Evolutionary conservation across 305 asterid species (phyloP), one percentile per base, ranked within the genome.

Genomic region (Fraxinus albicans): DNA sequence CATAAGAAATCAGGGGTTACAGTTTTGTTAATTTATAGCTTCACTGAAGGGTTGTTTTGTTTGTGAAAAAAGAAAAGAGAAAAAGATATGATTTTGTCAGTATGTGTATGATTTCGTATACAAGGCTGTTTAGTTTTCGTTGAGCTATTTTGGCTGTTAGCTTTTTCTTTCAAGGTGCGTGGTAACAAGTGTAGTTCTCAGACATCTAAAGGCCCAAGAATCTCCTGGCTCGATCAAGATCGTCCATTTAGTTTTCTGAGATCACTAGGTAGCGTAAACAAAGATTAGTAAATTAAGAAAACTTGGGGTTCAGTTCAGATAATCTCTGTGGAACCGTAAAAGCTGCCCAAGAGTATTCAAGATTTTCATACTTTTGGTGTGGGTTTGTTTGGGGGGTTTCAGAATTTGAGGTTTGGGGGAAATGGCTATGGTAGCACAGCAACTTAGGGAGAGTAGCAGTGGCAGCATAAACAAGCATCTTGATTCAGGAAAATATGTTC

Each of bases 391-490:
- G 5, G 63, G 63, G 23, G 23, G 23, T 79, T 33, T 21, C 23
- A 36, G 73, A 25, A 73, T 83, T 65, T 13, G 8, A 73, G 73
- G 77, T 34, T 83, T 29, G 47, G 47, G 77, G n/a, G 38, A 82
- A 89, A 94, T 95, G 98, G 99, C 98, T 75, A 91, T 92, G 99
- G 97, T 92, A 79, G 94, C 86, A 10, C 95, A 89, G 69, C 96
- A 90, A 8, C 94, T 91, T n/a, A 88, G 95, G 58, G 96, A 91
- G 86, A 91, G 92, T 80, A 93, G 98, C 86, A 90, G 95, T 83
- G 94, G 94, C 65, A 90, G 97, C 88, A 90, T 93, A 65, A 87
- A 83, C 83, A 94, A 88, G 80, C 94, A 90, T 87, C 88, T 94
- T 63, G 98, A 93, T 86, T 83, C 93, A 42, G 97, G 98, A 58